A percentile compares a stretch with the other conserved stretches of the same genome.
phyloP scores from a whole-genome alignment of 208 protist species.

The Leishmania amazonensis region DNA sequence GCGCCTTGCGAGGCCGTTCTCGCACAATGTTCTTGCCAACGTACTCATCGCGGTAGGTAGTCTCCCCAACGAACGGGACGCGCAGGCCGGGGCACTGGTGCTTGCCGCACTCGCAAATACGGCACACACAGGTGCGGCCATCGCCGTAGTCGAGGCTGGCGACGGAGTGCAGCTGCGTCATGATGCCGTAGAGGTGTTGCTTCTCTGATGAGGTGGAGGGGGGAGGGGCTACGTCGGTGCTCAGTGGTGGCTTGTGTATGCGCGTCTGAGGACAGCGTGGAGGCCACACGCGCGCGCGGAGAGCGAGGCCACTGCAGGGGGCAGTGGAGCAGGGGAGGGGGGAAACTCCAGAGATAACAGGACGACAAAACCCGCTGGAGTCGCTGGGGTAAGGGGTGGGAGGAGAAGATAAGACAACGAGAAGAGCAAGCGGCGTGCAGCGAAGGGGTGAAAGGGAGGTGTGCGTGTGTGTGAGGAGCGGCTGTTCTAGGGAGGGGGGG shows the following conservation, averaged over 20 bases:
- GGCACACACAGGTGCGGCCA: constrained; percentile 87
- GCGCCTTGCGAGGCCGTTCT: constrained; percentile 42
- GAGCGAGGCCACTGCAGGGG: not conserved
- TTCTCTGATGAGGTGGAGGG: not conserved
- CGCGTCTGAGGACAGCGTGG: not conserved
- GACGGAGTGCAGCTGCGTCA: constrained; percentile 89
- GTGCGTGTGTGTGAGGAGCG: not conserved
- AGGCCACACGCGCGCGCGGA: not conserved
- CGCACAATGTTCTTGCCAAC: constrained; percentile 76
- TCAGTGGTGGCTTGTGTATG: not conserved
- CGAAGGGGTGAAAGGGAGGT: not conserved
- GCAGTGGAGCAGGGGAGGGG: not conserved
- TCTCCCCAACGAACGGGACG: constrained; percentile 83
- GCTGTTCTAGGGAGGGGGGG: not conserved
- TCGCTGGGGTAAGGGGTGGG: not conserved
- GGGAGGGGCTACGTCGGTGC: not conserved
- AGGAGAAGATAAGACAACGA: not conserved
- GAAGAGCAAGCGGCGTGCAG: not conserved
- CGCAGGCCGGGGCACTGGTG: constrained; percentile 80
- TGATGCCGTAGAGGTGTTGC: constrained; percentile 16
- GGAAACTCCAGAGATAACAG: not conserved
- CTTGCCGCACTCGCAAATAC: constrained; percentile 88
- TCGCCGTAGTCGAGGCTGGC: constrained; percentile 90
- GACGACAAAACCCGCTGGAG: too few relatives aligned
- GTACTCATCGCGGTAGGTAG: constrained; percentile 89